Evolutionary conservation across 1,284 basidiomycete species (phyloP), one percentile per base, ranked within the genome.

Genomic region (Moesziomyces antarcticus): DNA sequence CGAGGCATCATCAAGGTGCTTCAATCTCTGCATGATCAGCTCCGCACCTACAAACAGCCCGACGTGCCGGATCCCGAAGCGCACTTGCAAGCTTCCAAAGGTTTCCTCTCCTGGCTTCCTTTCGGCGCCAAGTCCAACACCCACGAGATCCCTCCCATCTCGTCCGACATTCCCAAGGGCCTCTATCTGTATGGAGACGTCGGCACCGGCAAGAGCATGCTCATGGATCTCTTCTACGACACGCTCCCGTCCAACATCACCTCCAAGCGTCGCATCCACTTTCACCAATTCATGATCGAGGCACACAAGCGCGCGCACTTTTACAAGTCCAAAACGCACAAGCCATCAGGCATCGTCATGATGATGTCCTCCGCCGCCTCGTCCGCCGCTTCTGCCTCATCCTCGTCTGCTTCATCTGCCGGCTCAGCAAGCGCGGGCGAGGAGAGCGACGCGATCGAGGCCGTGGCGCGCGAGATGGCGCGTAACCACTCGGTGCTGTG

Each of bases 171-270:
- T 1, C 96, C 95, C 0, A 91, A 91, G 75, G 93, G 95, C 13
- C 87, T 99, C 24, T 99, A 99, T 85, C 90, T 99, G n/a, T 94
- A 93, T 84, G 97, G 97, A 41, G 93, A 94, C 74, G 97, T 99
- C 57, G 96, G 96, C 0, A 98, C 95, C 5, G 96, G 97, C 24
- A 87, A 87, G 56, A 78, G 88, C 93, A 98, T 99, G 95, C 90
- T 99, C 69, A 99, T 99, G 97, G 97, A 99, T 85, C 87, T 99
- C 20, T 97, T 99, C 85, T 83, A 93, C 87, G 90, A 92, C 69
- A 92, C 94, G 1, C 88, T 99, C 1, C 94, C 95, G 0, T 80
- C 87, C 0, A 89, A 90, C 67, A 88, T 95, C 70, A 89, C 85
- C 45, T 74, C 88, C 64, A 93, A 93, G 82, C 91, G 91, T 42